Conservation (phyloP, 345 rosid genomes). For the Gossypium raimondii region DNA sequence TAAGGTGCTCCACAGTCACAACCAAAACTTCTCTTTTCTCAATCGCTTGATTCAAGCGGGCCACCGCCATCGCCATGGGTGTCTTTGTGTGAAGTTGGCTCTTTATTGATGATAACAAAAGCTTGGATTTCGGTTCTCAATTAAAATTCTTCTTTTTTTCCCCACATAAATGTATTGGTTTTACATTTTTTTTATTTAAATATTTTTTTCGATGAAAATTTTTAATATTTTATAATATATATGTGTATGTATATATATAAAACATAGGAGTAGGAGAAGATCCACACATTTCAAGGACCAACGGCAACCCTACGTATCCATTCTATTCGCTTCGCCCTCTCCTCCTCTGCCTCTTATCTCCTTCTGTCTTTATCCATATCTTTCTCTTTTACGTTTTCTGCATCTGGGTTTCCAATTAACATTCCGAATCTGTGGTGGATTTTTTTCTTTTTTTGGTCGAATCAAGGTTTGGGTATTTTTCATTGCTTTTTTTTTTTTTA, state of each 20-base stretch:
- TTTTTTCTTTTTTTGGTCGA: neutral
- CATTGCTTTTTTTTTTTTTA: neutral
- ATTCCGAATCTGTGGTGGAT: neutral
- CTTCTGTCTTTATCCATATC: neutral
- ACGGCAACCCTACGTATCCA: constrained; percentile 41
- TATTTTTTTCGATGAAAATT: too few relatives aligned
- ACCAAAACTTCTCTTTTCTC: too few relatives aligned
- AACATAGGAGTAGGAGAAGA: constrained; percentile 4
- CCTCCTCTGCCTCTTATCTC: constrained; percentile 16
- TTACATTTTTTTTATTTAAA: too few relatives aligned
- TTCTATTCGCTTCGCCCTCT: constrained; percentile 8
- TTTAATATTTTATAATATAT: too few relatives aligned
- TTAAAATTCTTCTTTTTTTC: too few relatives aligned
- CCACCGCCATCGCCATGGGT: too few relatives aligned
- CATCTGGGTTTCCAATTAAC: constrained; percentile 8
- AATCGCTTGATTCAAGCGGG: too few relatives aligned
- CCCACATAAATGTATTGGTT: neutral
- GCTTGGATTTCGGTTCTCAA: too few relatives aligned
- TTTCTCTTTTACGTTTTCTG: neutral
- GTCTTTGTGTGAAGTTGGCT: too few relatives aligned
- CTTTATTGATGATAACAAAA: too few relatives aligned
- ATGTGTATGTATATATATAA: too few relatives aligned
- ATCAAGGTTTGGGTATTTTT: constrained; percentile 1
- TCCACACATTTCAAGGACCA: constrained; percentile 40
- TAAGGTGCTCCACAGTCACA: too few relatives aligned